Evolutionary conservation across 352 stramenopile genomes (phyloP).

Genomic region (Phytophthora agathidicida): DNA sequence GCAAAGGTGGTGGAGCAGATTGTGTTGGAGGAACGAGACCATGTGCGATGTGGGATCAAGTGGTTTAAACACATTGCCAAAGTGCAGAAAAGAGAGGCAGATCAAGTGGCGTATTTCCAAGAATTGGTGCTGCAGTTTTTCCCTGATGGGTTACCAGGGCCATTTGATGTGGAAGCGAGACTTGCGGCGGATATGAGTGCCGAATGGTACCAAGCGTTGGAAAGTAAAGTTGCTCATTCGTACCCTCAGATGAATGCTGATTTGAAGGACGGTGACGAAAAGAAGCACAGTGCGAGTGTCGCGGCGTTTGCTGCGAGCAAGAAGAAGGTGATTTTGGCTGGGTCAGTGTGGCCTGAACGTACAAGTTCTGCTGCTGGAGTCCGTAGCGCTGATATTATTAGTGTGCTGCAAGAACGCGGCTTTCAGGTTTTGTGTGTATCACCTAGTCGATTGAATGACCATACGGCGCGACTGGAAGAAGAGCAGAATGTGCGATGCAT

Average conservation of each 20-base stretch:
- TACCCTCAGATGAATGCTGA: not conserved
- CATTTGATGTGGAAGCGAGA: slow-evolving; percentile 76
- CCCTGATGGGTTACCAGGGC: slow-evolving; percentile 75
- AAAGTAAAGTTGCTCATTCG: slow-evolving; percentile 48
- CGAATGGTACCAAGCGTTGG: slow-evolving; percentile 76
- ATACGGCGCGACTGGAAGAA: slow-evolving; percentile 52
- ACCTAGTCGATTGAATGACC: slow-evolving; percentile 77
- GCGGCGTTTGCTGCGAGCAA: slow-evolving; percentile 59
- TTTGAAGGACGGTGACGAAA: not conserved
- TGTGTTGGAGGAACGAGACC: slow-evolving; percentile 78
- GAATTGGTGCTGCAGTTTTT: slow-evolving; percentile 82
- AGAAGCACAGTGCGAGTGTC: slow-evolving; percentile 38
- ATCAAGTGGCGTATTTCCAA: slow-evolving; percentile 79
- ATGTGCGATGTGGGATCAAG: slow-evolving; percentile 80
- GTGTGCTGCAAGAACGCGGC: slow-evolving; percentile 61
- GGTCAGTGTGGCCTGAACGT: slow-evolving; percentile 86
- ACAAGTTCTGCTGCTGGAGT: slow-evolving; percentile 90
- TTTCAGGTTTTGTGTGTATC: slow-evolving; percentile 81
- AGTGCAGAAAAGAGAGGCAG: slow-evolving; percentile 36
- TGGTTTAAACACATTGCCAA: slow-evolving; percentile 74
- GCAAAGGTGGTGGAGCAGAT: slow-evolving; percentile 77
- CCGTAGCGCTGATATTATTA: slow-evolving; percentile 79
- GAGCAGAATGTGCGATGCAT: slow-evolving; percentile 64
- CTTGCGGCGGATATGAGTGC: slow-evolving; percentile 72
- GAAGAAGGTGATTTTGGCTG: slow-evolving; percentile 72